These are phyloP conservation scores for Alnus glutinosa DNA, from an alignment of 306 rosid genomes.

Conservation along the genomic window DNA sequence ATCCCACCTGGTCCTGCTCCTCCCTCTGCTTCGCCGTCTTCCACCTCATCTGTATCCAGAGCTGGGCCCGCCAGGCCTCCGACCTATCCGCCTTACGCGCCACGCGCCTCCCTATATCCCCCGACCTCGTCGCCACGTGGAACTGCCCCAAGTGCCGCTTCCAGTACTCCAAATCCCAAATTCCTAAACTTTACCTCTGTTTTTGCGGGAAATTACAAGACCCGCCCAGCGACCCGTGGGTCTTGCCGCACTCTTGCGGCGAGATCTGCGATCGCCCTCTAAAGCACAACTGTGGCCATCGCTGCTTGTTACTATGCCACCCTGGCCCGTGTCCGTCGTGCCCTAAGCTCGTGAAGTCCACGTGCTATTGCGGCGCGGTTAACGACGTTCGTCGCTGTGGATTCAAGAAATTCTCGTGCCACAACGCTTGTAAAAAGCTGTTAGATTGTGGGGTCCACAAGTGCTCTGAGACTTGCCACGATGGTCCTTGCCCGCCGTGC, in stretches of 20 bases:
- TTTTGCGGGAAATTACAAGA: conserved; percentile 80
- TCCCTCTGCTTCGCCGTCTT: conserved; percentile 88
- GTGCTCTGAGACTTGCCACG: conserved; percentile 71
- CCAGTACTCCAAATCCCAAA: conserved; percentile 59
- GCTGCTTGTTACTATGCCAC: conserved; percentile 79
- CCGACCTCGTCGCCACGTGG: conserved; percentile 61
- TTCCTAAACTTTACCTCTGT: conserved; percentile 70
- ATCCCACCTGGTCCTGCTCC: conserved; percentile 91
- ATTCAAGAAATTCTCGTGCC: conserved; percentile 73
- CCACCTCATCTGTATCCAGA: conserved; percentile 88
- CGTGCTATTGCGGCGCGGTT: conserved; percentile 68
- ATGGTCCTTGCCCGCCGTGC: conserved; percentile 70
- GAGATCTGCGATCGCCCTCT: conserved; percentile 74
- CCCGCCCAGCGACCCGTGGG: conserved; percentile 89
- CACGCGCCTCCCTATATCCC: conserved; percentile 67
- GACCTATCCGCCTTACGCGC: conserved; percentile 71
- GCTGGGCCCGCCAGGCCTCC: conserved; percentile 91
- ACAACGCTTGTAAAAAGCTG: conserved; percentile 49
- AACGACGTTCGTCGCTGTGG: conserved; percentile 77
- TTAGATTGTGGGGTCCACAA: conserved; percentile 65
- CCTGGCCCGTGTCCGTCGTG: conserved; percentile 97
- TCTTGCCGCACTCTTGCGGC: conserved; percentile 91
- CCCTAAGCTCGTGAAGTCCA: conserved; percentile 70
- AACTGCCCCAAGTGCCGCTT: conserved; percentile 89
- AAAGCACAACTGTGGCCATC: conserved; percentile 76